Base-by-base conservation (phyloP, 805 yeast genomes). In the Yarrowia sp. region DNA sequence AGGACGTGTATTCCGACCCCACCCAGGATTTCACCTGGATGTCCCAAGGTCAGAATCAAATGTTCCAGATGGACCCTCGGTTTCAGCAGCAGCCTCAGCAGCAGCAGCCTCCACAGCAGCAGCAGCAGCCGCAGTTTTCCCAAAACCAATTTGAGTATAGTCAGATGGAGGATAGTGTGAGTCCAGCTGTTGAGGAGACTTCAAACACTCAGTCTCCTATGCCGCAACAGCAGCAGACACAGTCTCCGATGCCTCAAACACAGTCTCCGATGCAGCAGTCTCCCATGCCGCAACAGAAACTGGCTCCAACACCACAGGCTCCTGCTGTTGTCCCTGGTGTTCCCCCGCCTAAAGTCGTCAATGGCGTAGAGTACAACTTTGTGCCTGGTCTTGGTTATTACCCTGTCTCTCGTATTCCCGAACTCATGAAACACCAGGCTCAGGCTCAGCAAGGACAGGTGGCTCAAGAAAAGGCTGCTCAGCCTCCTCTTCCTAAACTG, bases 261-360 rank as follows among this genome's bases (percentile, higher is more conserved):
- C 28, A 22, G 28, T 22, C 28, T 22, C 28, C 28, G 28, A n/a
- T n/a, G 28, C 28, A 22, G n/a, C 28, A 22, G 28, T 22, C 28
- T 22, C 28, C 28, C 4, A n/a, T n/a, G 28, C 28, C 28, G 38
- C 13, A 35, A 7, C 38, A 35, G 38, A 9, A 3, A 2, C 38
- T 11, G 8, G 38, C 38, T 4, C 38, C 28, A 22, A 5, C 28
- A 22, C 28, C 44, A 14, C 44, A 41, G 13, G 44, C 18, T 41
- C 22, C 36, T 6, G 15, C 55, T 6, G 28, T 17, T 31, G 28
- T 10, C 2, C 10, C 42, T 8, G 8, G 39, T 8, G 43, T 28
- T 11, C 63, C 63, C 17, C 63, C 63, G 10, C 63, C 63, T 10
- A 57, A 57, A 31, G 17, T 57, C 39, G 42, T 57, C 41, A 57